Evolutionary conservation across 1,139 yeast genomes (phyloP), one percentile per base, ranked within the genome.

Genomic region (Candida neerlandica): DNA sequence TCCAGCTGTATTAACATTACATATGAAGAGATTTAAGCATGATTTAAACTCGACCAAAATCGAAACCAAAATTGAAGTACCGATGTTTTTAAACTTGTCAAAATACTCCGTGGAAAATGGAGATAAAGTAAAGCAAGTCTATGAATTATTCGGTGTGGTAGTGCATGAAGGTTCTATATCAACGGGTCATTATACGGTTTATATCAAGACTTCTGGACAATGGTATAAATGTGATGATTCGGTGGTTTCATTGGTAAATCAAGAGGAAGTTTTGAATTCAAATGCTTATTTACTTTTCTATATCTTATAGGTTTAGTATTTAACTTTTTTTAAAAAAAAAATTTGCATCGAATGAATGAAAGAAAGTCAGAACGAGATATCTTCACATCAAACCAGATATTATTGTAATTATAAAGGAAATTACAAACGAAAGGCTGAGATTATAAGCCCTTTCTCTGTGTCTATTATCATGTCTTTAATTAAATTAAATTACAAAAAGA

Each of bases 161-260:
- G 84, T 92, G 60, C 99, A 94, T 65, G 84, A 84, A 43, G 99
- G 99, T 1, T 85, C 94, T 23, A 95, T 92, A 5, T 89, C 90
- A 63, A 94, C 97, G 1, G 99, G 99, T 11, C 99, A 94, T 67
- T 94, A 94, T 64, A 80, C 92, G 15, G 88, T 95, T 19, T 80
- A 86, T 58, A 79, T 89, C 54, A 92, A 91, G 63, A 82, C 79
- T 55, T 79, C 81, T 43, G 91, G 92, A 15, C 70, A 78, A 60
- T 94, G 99, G 99, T 86, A 86, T 63, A 85, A 83, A 64, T 92
- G 91, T 65, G 97, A 94, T 64, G 99, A 94, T 68, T 85, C 95
- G 23, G 83, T 86, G 60, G 88, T 94, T n/a, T 81, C 92, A 1
- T 66, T 82, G 49, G 78, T 90, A 15, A 64, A 83, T 5, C 83